These are phyloP conservation scores for Lactarius akahatsu DNA, from an alignment of 768 basidiomycete species.

Conservation along the genomic window DNA sequence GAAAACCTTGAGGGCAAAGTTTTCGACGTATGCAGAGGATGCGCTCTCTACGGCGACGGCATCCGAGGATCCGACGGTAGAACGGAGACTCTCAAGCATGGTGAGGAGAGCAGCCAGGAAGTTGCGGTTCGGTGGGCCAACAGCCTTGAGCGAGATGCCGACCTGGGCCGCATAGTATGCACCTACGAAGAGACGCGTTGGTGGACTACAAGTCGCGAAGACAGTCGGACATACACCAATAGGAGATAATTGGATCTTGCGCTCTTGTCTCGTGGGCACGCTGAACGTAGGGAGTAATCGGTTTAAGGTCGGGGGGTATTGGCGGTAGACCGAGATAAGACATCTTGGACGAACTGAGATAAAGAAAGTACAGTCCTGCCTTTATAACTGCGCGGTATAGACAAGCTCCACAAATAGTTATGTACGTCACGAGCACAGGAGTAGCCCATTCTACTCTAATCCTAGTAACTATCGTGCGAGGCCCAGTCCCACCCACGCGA, in stretches of 20 bases:
- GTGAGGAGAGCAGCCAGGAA: conserved; percentile 75
- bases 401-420: not conserved
- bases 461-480: not conserved
- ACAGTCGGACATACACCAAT: conserved; percentile 77
- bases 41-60: conserved; percentile 80
- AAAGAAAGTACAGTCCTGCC: not conserved
- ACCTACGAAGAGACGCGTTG: conserved; percentile 46
- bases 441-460: not conserved
- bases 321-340: conserved; percentile 57
- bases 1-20: conserved; percentile 93
- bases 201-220: conserved; percentile 2
- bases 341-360: conserved; percentile 9
- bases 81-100: conserved; percentile 78
- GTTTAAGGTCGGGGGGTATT: conserved; percentile 58
- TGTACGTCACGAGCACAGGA: not conserved
- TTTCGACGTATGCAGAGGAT: conserved; percentile 88
- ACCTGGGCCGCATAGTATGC: conserved; percentile 90
- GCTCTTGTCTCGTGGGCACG: conserved; percentile 83
- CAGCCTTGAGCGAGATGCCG: conserved; percentile 73
- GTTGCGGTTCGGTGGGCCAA: conserved; percentile 59
- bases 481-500: not conserved
- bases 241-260: conserved; percentile 85
- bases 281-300: conserved; percentile 78
- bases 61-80: conserved; percentile 68
- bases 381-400: not conserved